Evolutionary conservation across 1,284 basidiomycete genomes (phyloP), one percentile per base, ranked within the genome.

Genomic region (Malassezia nana): DNA sequence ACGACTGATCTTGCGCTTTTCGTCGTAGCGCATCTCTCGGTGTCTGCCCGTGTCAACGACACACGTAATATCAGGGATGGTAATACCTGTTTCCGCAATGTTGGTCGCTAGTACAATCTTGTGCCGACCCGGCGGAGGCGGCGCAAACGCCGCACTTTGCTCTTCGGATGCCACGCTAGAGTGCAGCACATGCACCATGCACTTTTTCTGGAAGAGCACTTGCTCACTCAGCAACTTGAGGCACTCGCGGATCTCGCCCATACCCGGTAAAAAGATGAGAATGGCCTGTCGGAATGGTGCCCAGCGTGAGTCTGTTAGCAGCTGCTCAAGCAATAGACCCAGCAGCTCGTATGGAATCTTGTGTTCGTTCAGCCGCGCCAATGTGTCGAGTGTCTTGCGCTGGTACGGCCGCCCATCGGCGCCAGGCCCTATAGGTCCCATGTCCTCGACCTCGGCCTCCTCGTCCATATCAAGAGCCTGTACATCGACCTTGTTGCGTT

Each of bases 1-100:
- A 16, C 89, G 83, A 54, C 89, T 94, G 50, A 96, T 84, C 69
- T 98, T 92, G 6, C 92, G 83, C 76, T 96, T 98, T 77, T 98
- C 94, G 70, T 98, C 92, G 69, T 91, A 98, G 5, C 68, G 63
- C 69, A 72, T 68, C 46, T 58, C 62, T 16, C 60, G 81, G 72
- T 98, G 91, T 71, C 89, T 91, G 44, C 94, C 94, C 0, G 84
- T 83, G 74, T 98, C 94, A 53, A 98, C 91, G 12, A 98, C 94
- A 66, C 90, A 92, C 2, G 92, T 96, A 54, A 96, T 88, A 67
- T 99, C 94, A 4, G 92, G 92, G 55, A 98, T 96, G 0, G 92
- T 98, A 56, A 98, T 87, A 74, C 92, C 92, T 13, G 89, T 94
- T 74, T 94, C 89, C 25, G 87, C 83, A 62, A 87, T 85, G 65